Evolutionary conservation across 331 rosid species (phyloP).

Genomic region (Malus hybrid): DNA sequence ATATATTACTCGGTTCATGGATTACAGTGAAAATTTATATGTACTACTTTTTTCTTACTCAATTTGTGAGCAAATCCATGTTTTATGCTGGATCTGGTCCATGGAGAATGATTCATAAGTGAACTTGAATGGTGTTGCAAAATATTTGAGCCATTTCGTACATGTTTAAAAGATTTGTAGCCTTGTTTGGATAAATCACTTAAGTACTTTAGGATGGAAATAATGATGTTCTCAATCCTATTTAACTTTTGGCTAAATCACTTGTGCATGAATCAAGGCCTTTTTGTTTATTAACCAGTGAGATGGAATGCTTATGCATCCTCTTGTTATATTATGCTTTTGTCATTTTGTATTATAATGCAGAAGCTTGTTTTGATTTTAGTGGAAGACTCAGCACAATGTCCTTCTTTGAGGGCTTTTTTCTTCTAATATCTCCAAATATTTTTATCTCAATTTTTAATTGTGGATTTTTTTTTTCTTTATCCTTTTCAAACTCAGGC

Average conservation of each 20-base stretch:
- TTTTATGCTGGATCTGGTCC: background rate
- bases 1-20: background rate
- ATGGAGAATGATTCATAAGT: background rate
- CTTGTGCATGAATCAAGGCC: background rate
- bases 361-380: slow-evolving; percentile 7
- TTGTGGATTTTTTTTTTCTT: background rate
- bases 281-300: background rate
- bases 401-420: background rate
- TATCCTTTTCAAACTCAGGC: background rate
- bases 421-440: background rate
- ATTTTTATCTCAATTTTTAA: background rate
- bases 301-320: background rate
- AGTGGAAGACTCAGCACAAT: background rate
- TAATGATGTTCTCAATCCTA: background rate
- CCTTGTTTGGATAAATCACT: background rate
- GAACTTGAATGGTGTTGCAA: background rate
- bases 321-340: background rate
- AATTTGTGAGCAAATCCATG: background rate
- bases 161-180: too few relatives aligned
- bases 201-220: background rate
- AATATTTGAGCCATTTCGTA: background rate
- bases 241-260: background rate
- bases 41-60: background rate
- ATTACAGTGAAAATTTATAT: background rate
- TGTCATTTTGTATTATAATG: background rate